Evolutionary conservation across 441 rosid genomes (phyloP).

Genomic region (Breynia disticha): DNA sequence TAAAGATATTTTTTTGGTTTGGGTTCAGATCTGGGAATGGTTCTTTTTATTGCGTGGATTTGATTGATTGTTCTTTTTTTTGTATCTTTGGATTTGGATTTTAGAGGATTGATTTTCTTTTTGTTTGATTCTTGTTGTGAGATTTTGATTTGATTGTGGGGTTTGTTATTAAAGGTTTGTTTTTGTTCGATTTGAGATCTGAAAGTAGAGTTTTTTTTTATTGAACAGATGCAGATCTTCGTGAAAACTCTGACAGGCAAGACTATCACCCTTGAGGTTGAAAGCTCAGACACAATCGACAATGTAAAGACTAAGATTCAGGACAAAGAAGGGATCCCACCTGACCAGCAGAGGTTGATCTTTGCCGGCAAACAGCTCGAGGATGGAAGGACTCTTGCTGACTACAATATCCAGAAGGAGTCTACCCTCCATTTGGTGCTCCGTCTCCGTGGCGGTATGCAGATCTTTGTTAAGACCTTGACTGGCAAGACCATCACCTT

Average conservation of each 20-base stretch:
- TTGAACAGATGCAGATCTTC: background rate
- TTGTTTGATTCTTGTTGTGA: too few species aligned
- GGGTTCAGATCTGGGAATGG: too few species aligned
- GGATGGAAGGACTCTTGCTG: slow-evolving; percentile 30
- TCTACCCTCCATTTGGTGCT: slow-evolving; percentile 30
- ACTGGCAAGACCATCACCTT: slow-evolving; percentile 19
- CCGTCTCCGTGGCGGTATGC: slow-evolving; percentile 18
- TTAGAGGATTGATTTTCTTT: too few species aligned
- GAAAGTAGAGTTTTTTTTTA: background rate
- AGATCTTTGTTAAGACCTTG: too few species aligned
- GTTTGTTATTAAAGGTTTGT: background rate
- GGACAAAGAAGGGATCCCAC: slow-evolving; percentile 33
- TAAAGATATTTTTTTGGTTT: too few species aligned
- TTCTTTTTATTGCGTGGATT: too few species aligned
- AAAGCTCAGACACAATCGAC: slow-evolving; percentile 28
- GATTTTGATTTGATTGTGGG: background rate
- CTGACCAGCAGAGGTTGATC: slow-evolving; percentile 29
- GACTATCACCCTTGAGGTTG: slow-evolving; percentile 24
- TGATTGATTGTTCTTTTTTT: too few species aligned
- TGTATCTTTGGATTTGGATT: too few species aligned
- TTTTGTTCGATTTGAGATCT: background rate
- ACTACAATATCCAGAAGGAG: slow-evolving; percentile 29
- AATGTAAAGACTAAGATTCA: slow-evolving; percentile 32
- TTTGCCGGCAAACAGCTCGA: slow-evolving; percentile 32
- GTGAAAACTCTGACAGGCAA: background rate